phyloP scores from a whole-genome alignment of 306 rosid genomes.

The Sindora glabra region DNA sequence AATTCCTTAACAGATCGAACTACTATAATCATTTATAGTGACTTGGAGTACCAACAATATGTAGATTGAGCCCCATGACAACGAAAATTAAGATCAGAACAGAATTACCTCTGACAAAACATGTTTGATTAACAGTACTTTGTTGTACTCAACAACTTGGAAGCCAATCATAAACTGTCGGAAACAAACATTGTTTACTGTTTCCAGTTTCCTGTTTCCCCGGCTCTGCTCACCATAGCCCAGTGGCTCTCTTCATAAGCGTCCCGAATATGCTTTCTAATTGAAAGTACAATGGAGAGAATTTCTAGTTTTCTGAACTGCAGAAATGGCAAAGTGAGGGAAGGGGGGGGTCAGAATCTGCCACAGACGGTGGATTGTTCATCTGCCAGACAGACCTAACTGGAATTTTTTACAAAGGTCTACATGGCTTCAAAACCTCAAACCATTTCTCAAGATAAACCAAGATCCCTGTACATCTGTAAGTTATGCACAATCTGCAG shows the following conservation, averaged over 20 bases:
- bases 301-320: too few species aligned
- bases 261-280: neutral
- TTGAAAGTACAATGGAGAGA: neutral
- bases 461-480: constrained; percentile 26
- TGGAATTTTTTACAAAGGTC: constrained; percentile 13
- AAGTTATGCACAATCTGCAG: constrained; percentile 23
- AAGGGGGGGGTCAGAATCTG: constrained; percentile 26
- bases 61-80: too few species aligned
- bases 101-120: too few species aligned
- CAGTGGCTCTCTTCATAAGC: too few species aligned
- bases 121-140: too few species aligned
- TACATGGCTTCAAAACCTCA: constrained; percentile 21
- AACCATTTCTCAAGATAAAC: constrained; percentile 6
- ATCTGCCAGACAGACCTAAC: constrained; percentile 37
- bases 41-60: too few species aligned
- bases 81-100: too few species aligned
- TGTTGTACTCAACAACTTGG: too few species aligned
- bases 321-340: neutral
- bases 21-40: too few species aligned
- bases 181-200: neutral
- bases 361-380: constrained; percentile 38
- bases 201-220: too few species aligned
- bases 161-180: neutral
- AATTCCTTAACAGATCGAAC: too few species aligned
- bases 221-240: too few species aligned